These are phyloP conservation scores for Paraconiothyrium sp. DNA, from an alignment of 2,329 filamentous ascomycete genomes.

Conservation along the genomic window DNA sequence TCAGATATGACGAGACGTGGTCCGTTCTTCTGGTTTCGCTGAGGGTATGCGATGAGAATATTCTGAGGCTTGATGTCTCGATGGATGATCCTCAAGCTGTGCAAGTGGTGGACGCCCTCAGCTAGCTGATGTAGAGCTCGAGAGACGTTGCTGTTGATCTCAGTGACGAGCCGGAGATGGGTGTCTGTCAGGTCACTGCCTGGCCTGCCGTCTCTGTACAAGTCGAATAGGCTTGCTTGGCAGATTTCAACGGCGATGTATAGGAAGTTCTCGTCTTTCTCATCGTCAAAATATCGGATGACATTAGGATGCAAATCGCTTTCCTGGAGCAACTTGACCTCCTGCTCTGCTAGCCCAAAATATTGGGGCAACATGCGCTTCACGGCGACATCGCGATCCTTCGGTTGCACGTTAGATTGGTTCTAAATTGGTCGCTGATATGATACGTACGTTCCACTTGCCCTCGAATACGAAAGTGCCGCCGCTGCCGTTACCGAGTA, in stretches of 20 bases:
- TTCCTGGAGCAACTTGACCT: conserved; percentile 88
- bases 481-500: conserved; percentile 83
- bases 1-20: conserved; percentile 95
- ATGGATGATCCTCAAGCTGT: conserved; percentile 93
- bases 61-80: conserved; percentile 98
- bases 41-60: conserved; percentile 80
- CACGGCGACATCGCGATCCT: conserved; percentile 87
- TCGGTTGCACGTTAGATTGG: conserved; percentile 16
- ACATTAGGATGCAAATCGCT: conserved; percentile 97
- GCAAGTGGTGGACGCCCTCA: conserved; percentile 86
- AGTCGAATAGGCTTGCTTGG: conserved; percentile 89
- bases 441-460: conserved; percentile 74
- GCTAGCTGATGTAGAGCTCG: conserved; percentile 88
- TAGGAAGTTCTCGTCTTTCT: conserved; percentile 86
- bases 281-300: conserved; percentile 94
- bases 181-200: conserved; percentile 62
- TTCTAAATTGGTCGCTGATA: not conserved
- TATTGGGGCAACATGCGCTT: conserved; percentile 98
- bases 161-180: conserved; percentile 74
- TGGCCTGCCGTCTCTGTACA: conserved; percentile 73
- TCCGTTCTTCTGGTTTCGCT: conserved; percentile 72
- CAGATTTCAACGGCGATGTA: conserved; percentile 97
- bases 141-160: conserved; percentile 79
- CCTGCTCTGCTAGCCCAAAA: conserved; percentile 93
- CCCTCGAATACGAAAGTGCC: conserved; percentile 96